Percentiles rank a stretch among this genome's conserved stretches.
phyloP scores from a whole-genome alignment of 176 grass and related monocot species.

The Aegilops speltoides region DNA sequence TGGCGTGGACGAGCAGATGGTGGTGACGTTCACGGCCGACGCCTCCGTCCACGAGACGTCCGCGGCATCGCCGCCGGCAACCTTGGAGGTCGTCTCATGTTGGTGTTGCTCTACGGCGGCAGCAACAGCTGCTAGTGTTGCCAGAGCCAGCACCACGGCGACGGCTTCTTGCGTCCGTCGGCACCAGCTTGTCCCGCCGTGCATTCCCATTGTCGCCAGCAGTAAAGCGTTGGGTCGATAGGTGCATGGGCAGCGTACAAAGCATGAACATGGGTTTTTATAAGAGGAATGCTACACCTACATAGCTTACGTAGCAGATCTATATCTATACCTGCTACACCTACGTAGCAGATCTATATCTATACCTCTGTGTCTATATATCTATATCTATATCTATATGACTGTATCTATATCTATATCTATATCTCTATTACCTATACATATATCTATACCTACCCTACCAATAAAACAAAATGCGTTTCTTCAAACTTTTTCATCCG shows the following conservation, averaged over 20 bases:
- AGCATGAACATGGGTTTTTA: not conserved
- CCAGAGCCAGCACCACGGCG: conserved; percentile 19
- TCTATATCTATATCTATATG: too few species aligned
- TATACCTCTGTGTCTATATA: too few species aligned
- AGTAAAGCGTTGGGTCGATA: not conserved
- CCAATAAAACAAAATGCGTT: too few species aligned
- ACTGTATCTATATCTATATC: too few species aligned
- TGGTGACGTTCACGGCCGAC: conserved; percentile 4
- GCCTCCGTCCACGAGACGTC: not conserved
- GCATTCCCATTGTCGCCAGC: conserved; percentile 10
- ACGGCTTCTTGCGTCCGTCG: conserved; percentile 12
- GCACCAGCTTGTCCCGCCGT: not conserved
- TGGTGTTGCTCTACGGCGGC: not conserved
- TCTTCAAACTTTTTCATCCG: too few species aligned
- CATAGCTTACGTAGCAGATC: too few species aligned
- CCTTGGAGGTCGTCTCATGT: not conserved
- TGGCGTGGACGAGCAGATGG: conserved; percentile 52
- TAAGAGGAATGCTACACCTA: not conserved
- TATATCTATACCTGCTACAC: too few species aligned
- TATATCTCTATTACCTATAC: too few species aligned
- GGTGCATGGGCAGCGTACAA: not conserved
- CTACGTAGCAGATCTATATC: too few species aligned
- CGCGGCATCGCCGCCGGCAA: not conserved
- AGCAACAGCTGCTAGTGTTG: not conserved
- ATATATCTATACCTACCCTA: too few species aligned